Conservation (phyloP, 352 stramenopile species). For the Globisporangium iwayamae region DNA sequence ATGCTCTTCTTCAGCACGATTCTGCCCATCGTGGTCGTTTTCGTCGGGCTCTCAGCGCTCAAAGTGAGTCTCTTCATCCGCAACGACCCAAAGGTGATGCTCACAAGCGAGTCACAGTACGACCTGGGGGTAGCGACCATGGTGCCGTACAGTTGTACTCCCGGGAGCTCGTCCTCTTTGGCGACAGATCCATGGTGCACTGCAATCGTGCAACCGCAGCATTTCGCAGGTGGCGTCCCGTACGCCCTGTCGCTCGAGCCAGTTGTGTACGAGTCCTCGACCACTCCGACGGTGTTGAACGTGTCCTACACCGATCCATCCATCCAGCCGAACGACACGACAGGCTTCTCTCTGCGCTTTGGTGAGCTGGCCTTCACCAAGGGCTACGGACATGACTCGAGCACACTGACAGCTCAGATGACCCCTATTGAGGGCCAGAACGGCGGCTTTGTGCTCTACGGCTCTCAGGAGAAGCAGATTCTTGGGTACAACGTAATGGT, state of each 20-base stretch:
- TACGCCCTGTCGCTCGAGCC: slow-evolving; percentile 31
- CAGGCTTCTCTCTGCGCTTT: slow-evolving; percentile 52
- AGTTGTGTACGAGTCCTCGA: slow-evolving; percentile 31
- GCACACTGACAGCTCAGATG: neutral
- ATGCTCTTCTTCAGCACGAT: slow-evolving; percentile 76
- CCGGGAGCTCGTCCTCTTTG: slow-evolving; percentile 1
- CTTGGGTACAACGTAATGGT: slow-evolving; percentile 62
- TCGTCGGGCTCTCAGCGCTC: slow-evolving; percentile 56
- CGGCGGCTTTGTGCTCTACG: slow-evolving; percentile 50
- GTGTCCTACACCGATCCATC: slow-evolving; percentile 35
- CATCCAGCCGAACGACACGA: slow-evolving; percentile 49
- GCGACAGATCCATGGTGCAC: slow-evolving; percentile 17
- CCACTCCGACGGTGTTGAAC: slow-evolving; percentile 45
- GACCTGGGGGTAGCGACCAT: slow-evolving; percentile 26
- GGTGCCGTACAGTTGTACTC: slow-evolving; percentile 45
- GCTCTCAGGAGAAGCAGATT: slow-evolving; percentile 28
- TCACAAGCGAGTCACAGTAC: slow-evolving; percentile 33
- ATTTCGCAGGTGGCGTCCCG: slow-evolving; percentile 23
- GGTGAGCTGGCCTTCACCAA: slow-evolving; percentile 48
- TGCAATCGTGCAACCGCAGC: slow-evolving; percentile 19
- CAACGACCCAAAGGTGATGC: slow-evolving; percentile 46
- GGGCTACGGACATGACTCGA: slow-evolving; percentile 32
- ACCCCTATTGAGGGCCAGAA: slow-evolving; percentile 36
- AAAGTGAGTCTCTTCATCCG: slow-evolving; percentile 43
- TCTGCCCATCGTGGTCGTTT: slow-evolving; percentile 64